Evolutionary conservation across 106 monocot species (phyloP).

Genomic region (Platanthera guangdongensis): DNA sequence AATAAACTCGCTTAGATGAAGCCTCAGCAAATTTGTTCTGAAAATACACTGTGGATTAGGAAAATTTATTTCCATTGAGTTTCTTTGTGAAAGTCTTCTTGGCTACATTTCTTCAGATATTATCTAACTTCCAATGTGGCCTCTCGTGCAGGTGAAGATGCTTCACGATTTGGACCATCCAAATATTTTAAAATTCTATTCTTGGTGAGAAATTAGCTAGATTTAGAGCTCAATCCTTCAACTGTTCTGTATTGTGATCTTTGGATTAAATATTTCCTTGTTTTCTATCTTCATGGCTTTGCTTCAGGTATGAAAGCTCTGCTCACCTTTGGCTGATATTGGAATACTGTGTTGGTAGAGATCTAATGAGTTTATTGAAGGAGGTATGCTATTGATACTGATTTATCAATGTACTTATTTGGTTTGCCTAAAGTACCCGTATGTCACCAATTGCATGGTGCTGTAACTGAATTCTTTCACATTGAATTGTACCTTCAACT

Average conservation of each 20-base stretch:
- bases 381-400: conserved; percentile 29
- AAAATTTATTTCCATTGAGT: neutral
- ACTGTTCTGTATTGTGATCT: neutral
- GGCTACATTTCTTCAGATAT: neutral
- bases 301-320: conserved; percentile 88
- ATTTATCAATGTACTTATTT: neutral
- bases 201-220: conserved; percentile 44
- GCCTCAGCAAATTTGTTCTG: neutral
- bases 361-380: conserved; percentile 59
- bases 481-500: neutral
- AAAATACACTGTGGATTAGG: neutral
- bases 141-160: conserved; percentile 60
- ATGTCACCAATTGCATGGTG: neutral
- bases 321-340: conserved; percentile 92
- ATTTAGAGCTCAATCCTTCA: neutral
- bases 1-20: neutral
- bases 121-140: neutral
- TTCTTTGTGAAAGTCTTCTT: neutral
- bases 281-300: neutral
- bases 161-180: conserved; percentile 69
- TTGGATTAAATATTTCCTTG: neutral
- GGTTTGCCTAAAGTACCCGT: neutral
- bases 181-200: conserved; percentile 79
- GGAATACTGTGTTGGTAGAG: conserved; percentile 97
- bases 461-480: neutral